These are phyloP conservation scores for Coemansia sp. DNA, from an alignment of 192 early-diverging fungal species.

Conservation along the genomic window DNA sequence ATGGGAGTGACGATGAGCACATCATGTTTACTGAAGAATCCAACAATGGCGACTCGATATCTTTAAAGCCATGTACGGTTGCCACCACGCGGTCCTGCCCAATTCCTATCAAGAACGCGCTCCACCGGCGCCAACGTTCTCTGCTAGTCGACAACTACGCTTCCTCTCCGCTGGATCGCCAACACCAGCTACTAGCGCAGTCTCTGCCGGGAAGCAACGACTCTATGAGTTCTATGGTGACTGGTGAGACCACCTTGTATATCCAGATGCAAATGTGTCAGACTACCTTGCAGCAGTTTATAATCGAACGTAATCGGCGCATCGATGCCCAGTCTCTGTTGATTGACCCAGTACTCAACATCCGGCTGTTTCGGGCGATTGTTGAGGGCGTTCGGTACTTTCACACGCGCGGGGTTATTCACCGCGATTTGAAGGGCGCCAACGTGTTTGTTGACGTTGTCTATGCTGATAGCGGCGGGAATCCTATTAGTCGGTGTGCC, in stretches of 20 bases:
- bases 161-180: not conserved
- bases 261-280: constrained; percentile 95
- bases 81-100: not conserved
- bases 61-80: not conserved
- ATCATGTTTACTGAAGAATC: constrained; percentile 4
- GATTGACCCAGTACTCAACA: constrained; percentile 58
- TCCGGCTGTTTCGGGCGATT: constrained; percentile 71
- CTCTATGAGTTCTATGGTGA: constrained; percentile 6
- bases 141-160: not conserved
- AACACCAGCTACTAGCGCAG: constrained; percentile 3
- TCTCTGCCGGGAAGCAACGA: constrained; percentile 21
- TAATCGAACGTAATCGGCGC: constrained; percentile 61
- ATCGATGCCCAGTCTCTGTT: constrained; percentile 33
- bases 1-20: not conserved
- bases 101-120: not conserved
- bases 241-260: constrained; percentile 59
- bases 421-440: constrained; percentile 88
- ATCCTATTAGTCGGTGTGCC: constrained; percentile 29
- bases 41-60: not conserved
- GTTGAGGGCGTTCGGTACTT: constrained; percentile 70
- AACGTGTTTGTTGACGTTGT: constrained; percentile 73
- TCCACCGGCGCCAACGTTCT: constrained; percentile 27
- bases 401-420: constrained; percentile 59
- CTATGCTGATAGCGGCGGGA: constrained; percentile 35
- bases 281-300: constrained; percentile 68